phyloP scores from a whole-genome alignment of 305 asterid species.

The Solanum hybrid region DNA sequence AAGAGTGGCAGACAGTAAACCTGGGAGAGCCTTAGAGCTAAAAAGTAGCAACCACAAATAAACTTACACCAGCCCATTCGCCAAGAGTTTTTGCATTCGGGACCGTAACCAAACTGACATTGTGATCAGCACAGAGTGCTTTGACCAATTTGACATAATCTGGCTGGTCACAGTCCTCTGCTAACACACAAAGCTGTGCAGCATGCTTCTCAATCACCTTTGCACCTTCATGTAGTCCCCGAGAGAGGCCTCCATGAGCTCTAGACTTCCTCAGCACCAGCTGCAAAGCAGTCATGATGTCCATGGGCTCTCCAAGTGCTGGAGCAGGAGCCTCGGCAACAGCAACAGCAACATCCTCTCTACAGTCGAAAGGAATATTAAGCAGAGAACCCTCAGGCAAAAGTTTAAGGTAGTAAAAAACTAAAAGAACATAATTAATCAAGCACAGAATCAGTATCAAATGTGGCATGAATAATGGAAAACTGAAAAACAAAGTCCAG shows the following conservation, averaged over 20 bases:
- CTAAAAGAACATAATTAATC: neutral
- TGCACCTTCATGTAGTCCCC: constrained; percentile 50
- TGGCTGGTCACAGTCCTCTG: constrained; percentile 62
- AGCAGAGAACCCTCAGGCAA: neutral
- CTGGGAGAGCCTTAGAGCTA: neutral
- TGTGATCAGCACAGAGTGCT: constrained; percentile 60
- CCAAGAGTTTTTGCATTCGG: constrained; percentile 56
- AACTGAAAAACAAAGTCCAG: neutral
- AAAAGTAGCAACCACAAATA: neutral
- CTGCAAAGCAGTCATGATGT: constrained; percentile 52
- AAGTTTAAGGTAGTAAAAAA: neutral
- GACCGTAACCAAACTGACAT: constrained; percentile 47
- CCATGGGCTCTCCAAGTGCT: constrained; percentile 63
- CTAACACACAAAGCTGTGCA: constrained; percentile 57
- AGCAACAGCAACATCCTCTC: constrained; percentile 10
- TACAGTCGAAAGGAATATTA: neutral
- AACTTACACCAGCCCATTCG: constrained; percentile 56
- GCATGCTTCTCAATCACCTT: constrained; percentile 51
- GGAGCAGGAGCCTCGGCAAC: constrained; percentile 35
- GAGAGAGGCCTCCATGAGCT: constrained; percentile 47
- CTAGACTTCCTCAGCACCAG: constrained; percentile 46
- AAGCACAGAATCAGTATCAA: neutral
- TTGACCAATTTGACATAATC: constrained; percentile 54
- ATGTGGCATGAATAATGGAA: neutral
- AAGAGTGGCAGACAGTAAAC: neutral